Conservation (phyloP, 768 basidiomycete genomes). For the Agaricus sinodeliciosus region DNA sequence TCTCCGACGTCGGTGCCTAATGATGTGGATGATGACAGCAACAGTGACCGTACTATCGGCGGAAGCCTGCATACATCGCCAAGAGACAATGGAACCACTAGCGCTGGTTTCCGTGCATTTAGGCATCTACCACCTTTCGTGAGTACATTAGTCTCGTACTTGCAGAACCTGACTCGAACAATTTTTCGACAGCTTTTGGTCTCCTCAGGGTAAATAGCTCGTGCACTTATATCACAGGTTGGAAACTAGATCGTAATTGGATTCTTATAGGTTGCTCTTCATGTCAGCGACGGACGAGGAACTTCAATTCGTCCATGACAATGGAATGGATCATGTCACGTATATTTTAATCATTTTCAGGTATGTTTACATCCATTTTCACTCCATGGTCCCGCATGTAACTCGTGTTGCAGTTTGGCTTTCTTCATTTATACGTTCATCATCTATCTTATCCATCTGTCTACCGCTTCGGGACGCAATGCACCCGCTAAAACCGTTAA, state of each 20-base stretch:
- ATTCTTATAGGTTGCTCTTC: conserved; percentile 59
- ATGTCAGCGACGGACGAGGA: conserved; percentile 96
- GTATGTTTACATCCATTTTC: conserved; percentile 27
- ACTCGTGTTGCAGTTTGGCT: conserved; percentile 40
- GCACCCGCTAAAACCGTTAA: conserved; percentile 22
- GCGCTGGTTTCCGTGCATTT: conserved; percentile 53
- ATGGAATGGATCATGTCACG: conserved; percentile 87
- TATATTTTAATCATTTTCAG: conserved; percentile 83
- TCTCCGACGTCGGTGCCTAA: conserved; percentile 23
- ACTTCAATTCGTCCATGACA: conserved; percentile 57
- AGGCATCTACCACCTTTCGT: conserved; percentile 88
- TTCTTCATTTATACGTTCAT: conserved; percentile 77
- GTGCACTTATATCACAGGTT: neutral
- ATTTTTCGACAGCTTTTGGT: conserved; percentile 50
- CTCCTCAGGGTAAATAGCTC: conserved; percentile 52
- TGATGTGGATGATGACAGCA: conserved; percentile 38
- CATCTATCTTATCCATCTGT: conserved; percentile 64
- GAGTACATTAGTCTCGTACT: conserved; percentile 25
- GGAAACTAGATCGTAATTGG: neutral
- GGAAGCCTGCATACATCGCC: conserved; percentile 16
- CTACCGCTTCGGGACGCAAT: conserved; percentile 55
- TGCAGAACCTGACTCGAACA: conserved; percentile 8
- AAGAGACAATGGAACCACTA: conserved; percentile 19
- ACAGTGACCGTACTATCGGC: conserved; percentile 64
- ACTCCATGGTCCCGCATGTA: neutral